A percentile compares a stretch with the other conserved stretches of the same genome.
Conservation (phyloP, 2,329 filamentous ascomycete species). For the Moelleriella libera region DNA sequence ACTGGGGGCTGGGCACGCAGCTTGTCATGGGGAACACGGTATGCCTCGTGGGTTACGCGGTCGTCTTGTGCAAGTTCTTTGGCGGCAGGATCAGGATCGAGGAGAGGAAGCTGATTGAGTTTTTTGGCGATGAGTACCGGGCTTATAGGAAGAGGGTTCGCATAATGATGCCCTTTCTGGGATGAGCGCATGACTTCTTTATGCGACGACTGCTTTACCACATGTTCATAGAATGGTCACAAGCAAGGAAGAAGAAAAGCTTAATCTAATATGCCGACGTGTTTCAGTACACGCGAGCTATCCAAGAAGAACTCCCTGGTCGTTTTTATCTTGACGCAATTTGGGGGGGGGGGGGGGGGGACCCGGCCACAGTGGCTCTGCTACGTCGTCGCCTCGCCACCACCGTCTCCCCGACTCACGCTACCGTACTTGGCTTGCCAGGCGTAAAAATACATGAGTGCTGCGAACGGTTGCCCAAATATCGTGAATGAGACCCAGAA, state of each 20-base stretch:
- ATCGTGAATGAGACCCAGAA: constrained; percentile 97
- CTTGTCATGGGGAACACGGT: constrained; percentile 73
- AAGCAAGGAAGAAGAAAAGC: neutral
- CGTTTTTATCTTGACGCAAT: no score
- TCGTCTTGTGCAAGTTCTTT: constrained; percentile 81
- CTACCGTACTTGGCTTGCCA: constrained; percentile 98
- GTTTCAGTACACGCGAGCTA: no score
- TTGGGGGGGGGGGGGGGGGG: no score
- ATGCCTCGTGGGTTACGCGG: constrained; percentile 59
- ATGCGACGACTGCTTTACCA: neutral
- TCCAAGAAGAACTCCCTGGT: no score
- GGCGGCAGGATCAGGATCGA: constrained; percentile 58
- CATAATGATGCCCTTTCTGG: constrained; percentile 64
- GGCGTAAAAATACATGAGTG: constrained; percentile 89
- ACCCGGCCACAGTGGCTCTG: neutral
- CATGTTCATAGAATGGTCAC: neutral
- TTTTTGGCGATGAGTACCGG: constrained; percentile 75
- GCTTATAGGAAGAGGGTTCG: constrained; percentile 56
- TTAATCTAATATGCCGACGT: no score
- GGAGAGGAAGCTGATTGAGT: constrained; percentile 61
- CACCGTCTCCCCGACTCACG: constrained; percentile 36
- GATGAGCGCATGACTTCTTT: constrained; percentile 6
- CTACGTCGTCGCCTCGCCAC: constrained; percentile 1
- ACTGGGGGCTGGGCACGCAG: constrained; percentile 95
- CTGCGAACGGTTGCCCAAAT: constrained; percentile 85